Evolutionary conservation across 2,329 filamentous ascomycete species (phyloP).

Genomic region (Fusarium lyarnte): DNA sequence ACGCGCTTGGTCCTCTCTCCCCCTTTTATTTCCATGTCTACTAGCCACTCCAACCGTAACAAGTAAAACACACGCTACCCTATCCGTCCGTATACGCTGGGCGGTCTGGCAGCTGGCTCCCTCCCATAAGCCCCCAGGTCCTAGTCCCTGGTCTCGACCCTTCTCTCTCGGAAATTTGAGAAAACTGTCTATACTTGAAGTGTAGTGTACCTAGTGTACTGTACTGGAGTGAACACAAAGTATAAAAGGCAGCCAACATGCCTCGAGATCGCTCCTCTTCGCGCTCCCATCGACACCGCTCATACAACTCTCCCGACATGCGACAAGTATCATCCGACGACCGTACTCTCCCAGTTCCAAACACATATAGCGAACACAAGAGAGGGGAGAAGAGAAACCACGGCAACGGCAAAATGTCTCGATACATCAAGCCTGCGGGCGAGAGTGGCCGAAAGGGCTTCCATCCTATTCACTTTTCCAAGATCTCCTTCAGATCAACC

Average conservation of each 20-base stretch:
- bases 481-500: conserved; percentile 55
- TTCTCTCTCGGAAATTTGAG: background rate
- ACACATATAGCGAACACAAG: conserved; percentile 36
- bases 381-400: conserved; percentile 1
- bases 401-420: conserved; percentile 17
- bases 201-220: background rate
- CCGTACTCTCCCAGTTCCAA: conserved; percentile 42
- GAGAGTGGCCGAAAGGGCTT: conserved; percentile 59
- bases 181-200: background rate
- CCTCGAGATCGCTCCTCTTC: conserved; percentile 30
- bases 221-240: background rate
- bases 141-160: conserved; percentile 1
- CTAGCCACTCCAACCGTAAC: background rate
- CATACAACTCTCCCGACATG: conserved; percentile 19
- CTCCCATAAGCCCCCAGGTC: background rate
- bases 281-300: conserved; percentile 29
- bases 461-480: conserved; percentile 55
- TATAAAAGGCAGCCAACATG: conserved; percentile 17
- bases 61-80: background rate
- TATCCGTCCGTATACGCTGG: background rate
- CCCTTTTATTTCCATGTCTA: background rate
- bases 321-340: conserved; percentile 16
- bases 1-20: background rate
- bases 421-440: conserved; percentile 46
- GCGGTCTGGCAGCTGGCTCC: background rate